These are phyloP conservation scores for Dioscorea dumetorum DNA, from an alignment of 106 monocot species.

Conservation along the genomic window DNA sequence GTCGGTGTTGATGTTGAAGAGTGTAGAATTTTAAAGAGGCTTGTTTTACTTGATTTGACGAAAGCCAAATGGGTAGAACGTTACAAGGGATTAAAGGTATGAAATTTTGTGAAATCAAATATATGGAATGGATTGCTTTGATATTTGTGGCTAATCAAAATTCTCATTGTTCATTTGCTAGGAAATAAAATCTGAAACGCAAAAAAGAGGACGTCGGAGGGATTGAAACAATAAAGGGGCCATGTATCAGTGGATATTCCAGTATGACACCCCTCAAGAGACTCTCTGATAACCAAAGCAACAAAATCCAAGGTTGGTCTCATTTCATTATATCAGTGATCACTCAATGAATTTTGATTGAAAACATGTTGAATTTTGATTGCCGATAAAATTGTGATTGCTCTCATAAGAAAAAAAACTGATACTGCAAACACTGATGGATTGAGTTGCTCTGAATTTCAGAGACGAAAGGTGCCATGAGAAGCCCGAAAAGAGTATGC, in stretches of 20 bases:
- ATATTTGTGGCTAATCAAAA: no score
- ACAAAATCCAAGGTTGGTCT: conserved; percentile 22
- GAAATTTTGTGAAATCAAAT: no score
- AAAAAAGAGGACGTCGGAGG: conserved; percentile 15
- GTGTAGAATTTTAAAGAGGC: conserved; percentile 34
- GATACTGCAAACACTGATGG: neutral
- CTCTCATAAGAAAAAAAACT: neutral
- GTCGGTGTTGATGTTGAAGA: conserved; percentile 34
- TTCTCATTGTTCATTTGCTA: no score
- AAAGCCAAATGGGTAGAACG: conserved; percentile 57
- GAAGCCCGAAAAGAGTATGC: conserved; percentile 23
- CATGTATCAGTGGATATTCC: conserved; percentile 16
- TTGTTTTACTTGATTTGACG: conserved; percentile 30
- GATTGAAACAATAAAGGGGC: conserved; percentile 9
- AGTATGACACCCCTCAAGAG: conserved; percentile 34
- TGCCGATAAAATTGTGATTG: neutral
- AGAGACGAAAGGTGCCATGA: conserved; percentile 22
- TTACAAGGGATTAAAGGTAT: conserved; percentile 56
- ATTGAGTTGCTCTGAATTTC: neutral
- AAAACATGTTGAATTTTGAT: neutral
- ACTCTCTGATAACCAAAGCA: conserved; percentile 24
- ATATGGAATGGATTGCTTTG: no score
- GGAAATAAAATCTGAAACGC: conserved; percentile 23
- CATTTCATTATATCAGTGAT: neutral
- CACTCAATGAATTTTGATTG: neutral